Base-by-base conservation (phyloP, 169 alveolate genomes). In the Perkinsus marinus region DNA sequence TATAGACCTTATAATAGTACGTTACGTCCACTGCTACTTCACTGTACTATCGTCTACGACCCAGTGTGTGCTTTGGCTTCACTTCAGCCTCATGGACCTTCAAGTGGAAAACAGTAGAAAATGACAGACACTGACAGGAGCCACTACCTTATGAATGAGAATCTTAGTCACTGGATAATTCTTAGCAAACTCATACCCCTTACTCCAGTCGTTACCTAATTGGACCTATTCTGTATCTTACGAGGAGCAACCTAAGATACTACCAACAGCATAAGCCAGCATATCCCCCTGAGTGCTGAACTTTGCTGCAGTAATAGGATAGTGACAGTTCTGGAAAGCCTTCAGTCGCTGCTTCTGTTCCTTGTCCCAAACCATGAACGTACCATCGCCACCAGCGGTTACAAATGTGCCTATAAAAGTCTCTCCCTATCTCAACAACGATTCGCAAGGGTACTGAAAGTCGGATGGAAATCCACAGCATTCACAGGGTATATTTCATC, bases 331-430 rank as follows among this genome's bases (percentile, higher is more conserved):
- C 69, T 89, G 92, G 92, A 96, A 94, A 43, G 94, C 93, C 90
- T 94, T 95, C 57, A 96, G 92, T 68, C 97, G 94, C 93, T 96
- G 95, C 92, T 95, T 93, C 39, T 94, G 94, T 41, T 94, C 95
- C 93, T 96, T 96, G 91, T 96, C 97, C 98, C 98, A 96, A 68
- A 96, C 92, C 69, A 93, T 94, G 90, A 95, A 94, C 39, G 95
- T 93, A 36, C 98, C 98, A 93, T 96, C 98, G 57, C 97, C 95
- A 37, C 98, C 98, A 39, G 94, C 95, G n/a, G 98, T 96, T 19
- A 96, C 95, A 90, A 96, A 96, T 10, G 98, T 96, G 69, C 96
- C 95, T 57, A 57, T 16, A 57, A 57, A 13, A 16, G 34, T 26
- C 7, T 19, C 79, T 19, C 10, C 3, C 79, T 0, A 57, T 30